Base-by-base conservation (phyloP, 768 basidiomycete species). In the Boletus bicolor region DNA sequence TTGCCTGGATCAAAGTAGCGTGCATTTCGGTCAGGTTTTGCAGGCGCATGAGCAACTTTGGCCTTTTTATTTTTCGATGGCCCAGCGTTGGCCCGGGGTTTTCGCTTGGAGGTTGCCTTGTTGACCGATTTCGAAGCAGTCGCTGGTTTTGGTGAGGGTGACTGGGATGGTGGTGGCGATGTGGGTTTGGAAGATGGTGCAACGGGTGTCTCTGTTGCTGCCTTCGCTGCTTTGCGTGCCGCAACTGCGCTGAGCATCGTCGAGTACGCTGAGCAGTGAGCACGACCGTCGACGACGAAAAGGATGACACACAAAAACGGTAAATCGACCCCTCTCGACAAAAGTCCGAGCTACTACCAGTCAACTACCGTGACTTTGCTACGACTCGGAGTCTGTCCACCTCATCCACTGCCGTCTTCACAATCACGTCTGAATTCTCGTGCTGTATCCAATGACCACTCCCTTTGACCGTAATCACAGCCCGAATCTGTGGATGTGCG, bases 181-280 rank as follows among this genome's bases (percentile, higher is more conserved):
- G 64, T 30, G 0, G 54, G 56, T 36, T 51, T 58, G 21, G 66
- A 51, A 44, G 63, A 52, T 35, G 56, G 43, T 2, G 55, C 44
- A 30, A 42, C 11, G 26, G 60, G 67, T 51, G 49, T 44, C 37
- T 53, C 55, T 17, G 56, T 64, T 28, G 72, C 72, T 15, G 74
- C 72, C 58, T 73, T 73, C 38, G 83, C 77, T 5, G 84, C 85
- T 64, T 84, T 88, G 35, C 88, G 79, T 3, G 86, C 87, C 30
- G 87, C 87, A 46, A 91, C 74, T 3, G 88, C 87, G 64, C 86
- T 88, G 49, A 89, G 74, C 87, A 88, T 88, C 26, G 34, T 53
- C 26, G 34, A 11, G 38, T 5, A 41, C 17, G 37, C 11, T 19
- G 35, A 45, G 37, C 14, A 34, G 19, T 19, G 19, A 19, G 19